These are phyloP conservation scores for Cytospora piceicola DNA, from an alignment of 2,329 filamentous ascomycete species.

Conservation along the genomic window DNA sequence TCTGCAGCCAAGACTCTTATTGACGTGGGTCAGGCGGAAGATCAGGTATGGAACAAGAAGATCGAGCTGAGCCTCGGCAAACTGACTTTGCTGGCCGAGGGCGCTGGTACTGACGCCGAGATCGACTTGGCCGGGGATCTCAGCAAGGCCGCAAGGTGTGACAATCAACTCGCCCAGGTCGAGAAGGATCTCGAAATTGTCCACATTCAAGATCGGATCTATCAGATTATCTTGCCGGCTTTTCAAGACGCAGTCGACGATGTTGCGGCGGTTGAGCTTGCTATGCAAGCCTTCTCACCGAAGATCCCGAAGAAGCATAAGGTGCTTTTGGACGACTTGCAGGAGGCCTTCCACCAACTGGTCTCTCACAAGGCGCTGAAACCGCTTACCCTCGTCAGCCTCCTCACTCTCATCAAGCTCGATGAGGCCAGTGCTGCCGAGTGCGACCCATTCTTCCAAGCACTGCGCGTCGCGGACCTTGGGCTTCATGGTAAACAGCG, in stretches of 20 bases:
- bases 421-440: slow-evolving; percentile 56
- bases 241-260: slow-evolving; percentile 77
- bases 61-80: slow-evolving; percentile 90
- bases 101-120: slow-evolving; percentile 38
- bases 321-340: slow-evolving; percentile 72
- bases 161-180: slow-evolving; percentile 54
- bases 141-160: slow-evolving; percentile 38
- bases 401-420: slow-evolving; percentile 73
- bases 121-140: slow-evolving; percentile 31
- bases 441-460: slow-evolving; percentile 74
- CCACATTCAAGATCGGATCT: slow-evolving; percentile 78
- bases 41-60: slow-evolving; percentile 89
- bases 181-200: slow-evolving; percentile 70
- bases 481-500: slow-evolving; percentile 60
- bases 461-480: slow-evolving; percentile 64
- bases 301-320: slow-evolving; percentile 62
- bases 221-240: slow-evolving; percentile 69
- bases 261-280: slow-evolving; percentile 75
- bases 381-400: slow-evolving; percentile 67
- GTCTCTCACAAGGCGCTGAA: slow-evolving; percentile 74
- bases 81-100: slow-evolving; percentile 72
- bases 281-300: slow-evolving; percentile 67
- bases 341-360: slow-evolving; percentile 70
- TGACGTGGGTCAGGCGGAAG: slow-evolving; percentile 71
- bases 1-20: slow-evolving; percentile 74